These are phyloP conservation scores for Daucus carota DNA, from an alignment of 129 eudicot genomes.

Conservation along the genomic window DH1_v3.0 NC_030383.2:39721501-39722000, in stretches of 20 bases:
- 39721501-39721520: background rate
- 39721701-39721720: conserved; percentile 23
- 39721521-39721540: conserved; percentile 7
- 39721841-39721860: conserved; percentile 99
- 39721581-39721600: background rate
- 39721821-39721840: conserved; percentile 88
- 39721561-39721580: background rate
- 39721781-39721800: conserved; percentile 63
- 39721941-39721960: conserved; percentile 58
- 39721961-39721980: conserved; percentile 92
- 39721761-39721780: conserved; percentile 71
- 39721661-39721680: background rate
- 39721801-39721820: conserved; percentile 98
- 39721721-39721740: conserved; percentile 94
- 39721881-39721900: conserved; percentile 84
- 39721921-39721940: conserved; percentile 86
- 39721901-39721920: conserved; percentile 88
- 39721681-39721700: background rate
- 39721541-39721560: background rate
- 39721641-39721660: background rate
- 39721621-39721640: background rate
- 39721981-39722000: conserved; percentile 37
- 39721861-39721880: conserved; percentile 98
- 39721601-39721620: background rate
- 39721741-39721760: conserved; percentile 94